Conservation (phyloP, 208 protist species). For the Acanthamoeba polyphaga region DNA sequence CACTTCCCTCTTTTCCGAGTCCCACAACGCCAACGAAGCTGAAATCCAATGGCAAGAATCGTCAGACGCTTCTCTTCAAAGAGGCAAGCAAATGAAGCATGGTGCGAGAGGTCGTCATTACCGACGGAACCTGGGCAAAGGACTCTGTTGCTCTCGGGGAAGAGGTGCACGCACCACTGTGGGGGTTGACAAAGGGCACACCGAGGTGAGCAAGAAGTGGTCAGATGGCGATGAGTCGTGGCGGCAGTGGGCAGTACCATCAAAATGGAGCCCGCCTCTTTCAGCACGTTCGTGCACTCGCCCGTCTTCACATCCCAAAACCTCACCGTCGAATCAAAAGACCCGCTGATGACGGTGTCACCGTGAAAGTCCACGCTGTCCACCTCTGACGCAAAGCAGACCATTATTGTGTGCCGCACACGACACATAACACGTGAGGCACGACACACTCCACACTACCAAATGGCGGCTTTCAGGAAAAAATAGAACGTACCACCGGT, state of each 20-base stretch:
- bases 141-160: slow-evolving; percentile 54
- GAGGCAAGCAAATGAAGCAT: not conserved
- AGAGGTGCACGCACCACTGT: slow-evolving; percentile 61
- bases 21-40: slow-evolving; percentile 52
- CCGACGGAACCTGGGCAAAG: slow-evolving; percentile 38
- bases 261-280: slow-evolving; percentile 26
- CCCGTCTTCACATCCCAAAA: slow-evolving; percentile 50
- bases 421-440: not conserved
- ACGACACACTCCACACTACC: not conserved
- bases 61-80: too few relatives aligned
- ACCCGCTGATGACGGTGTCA: slow-evolving; percentile 48
- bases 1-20: slow-evolving; percentile 51
- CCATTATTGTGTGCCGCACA: not conserved
- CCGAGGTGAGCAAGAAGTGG: not conserved
- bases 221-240: too few relatives aligned
- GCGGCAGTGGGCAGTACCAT: not conserved
- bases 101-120: not conserved
- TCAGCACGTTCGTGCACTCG: slow-evolving; percentile 41
- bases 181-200: not conserved
- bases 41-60: too few relatives aligned
- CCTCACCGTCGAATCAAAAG: slow-evolving; percentile 43
- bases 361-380: slow-evolving; percentile 50
- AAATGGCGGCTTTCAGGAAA: not conserved
- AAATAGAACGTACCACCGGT: not conserved
- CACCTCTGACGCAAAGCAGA: slow-evolving; percentile 4